Base-by-base conservation (phyloP, 164 flowering plant species). In the Vitis riparia region DNA sequence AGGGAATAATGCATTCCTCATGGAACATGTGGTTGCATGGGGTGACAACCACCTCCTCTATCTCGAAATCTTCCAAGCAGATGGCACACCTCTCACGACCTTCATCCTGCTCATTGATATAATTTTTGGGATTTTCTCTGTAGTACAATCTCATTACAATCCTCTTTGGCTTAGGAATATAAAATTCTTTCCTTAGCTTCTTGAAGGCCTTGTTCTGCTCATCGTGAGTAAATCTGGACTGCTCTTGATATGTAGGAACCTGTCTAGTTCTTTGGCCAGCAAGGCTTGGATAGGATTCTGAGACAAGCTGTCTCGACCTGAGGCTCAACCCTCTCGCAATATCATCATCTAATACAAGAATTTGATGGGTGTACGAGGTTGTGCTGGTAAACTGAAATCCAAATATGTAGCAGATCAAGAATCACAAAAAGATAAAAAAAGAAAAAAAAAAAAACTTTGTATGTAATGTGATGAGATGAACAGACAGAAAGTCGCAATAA, bases 11-110 rank as follows among this genome's bases (percentile, higher is more conserved):
- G 78, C 93, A 89, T 1, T 79, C 81, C 9, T 79, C 76, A 59
- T 89, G 93, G 72, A 87, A 89, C 88, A 85, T 85, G 69, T 88
- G 94, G 17, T 78, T 76, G 76, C 94, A 88, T 4, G 91, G 94
- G 51, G 91, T 88, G 29, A 84, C 51, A 47, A 78, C 71, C 16
- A 89, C 83, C 23, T 80, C 78, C 52, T 83, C 69, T 56, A 73
- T 64, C 57, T 81, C 80, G 60, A 89, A 88, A 66, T 85, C 85
- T 17, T 89, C 91, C 66, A 88, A 76, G 76, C 91, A 89, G 64
- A 88, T 73, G 4, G 88, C 75, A 67, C 94, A 89, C n/a, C 80
- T 76, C 71, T 79, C 77, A 6, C 70, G 71, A 50, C 75, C 84
- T 16, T 83, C 82, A 50, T 74, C 77, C 13, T 65, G 59, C 8